A percentile compares a stretch with the other conserved stretches of the same genome.
phyloP scores from a whole-genome alignment of 1,284 basidiomycete species.

The Mycosarcoma maydis region DNA sequence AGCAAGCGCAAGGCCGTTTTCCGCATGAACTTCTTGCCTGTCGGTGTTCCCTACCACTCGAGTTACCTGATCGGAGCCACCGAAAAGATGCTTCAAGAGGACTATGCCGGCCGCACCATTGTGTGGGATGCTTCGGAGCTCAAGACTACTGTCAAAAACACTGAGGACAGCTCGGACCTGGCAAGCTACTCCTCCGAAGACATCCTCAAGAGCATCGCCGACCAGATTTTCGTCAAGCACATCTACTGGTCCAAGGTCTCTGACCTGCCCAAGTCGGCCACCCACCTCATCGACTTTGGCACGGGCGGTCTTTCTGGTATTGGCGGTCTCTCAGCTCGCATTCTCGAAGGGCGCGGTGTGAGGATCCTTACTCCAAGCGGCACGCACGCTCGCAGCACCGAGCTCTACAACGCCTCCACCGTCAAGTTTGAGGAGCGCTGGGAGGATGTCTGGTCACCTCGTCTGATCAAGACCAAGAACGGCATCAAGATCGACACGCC shows the following conservation, averaged over 20 bases:
- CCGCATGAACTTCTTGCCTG: slow-evolving; percentile 89
- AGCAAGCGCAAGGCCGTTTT: slow-evolving; percentile 95
- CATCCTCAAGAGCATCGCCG: slow-evolving; percentile 56
- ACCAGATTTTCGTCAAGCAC: slow-evolving; percentile 87
- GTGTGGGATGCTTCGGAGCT: slow-evolving; percentile 82
- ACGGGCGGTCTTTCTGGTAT: slow-evolving; percentile 93
- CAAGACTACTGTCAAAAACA: slow-evolving; percentile 86
- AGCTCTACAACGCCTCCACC: slow-evolving; percentile 73
- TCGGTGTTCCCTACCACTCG: slow-evolving; percentile 95
- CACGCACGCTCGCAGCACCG: slow-evolving; percentile 52
- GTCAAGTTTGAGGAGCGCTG: slow-evolving; percentile 87
- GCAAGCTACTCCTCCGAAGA: slow-evolving; percentile 40
- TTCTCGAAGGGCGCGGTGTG: slow-evolving; percentile 90
- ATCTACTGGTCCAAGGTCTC: slow-evolving; percentile 94
- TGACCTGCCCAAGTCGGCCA: slow-evolving; percentile 80
- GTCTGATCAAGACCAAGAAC: slow-evolving; percentile 79
- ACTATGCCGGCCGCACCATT: slow-evolving; percentile 70
- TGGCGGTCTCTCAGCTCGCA: slow-evolving; percentile 86
- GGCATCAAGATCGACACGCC: slow-evolving; percentile 79
- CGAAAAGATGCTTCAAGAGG: slow-evolving; percentile 78
- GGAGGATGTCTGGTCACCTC: slow-evolving; percentile 86
- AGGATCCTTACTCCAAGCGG: slow-evolving; percentile 71
- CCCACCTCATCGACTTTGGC: slow-evolving; percentile 92
- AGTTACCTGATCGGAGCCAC: slow-evolving; percentile 81
- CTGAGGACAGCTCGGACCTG: slow-evolving; percentile 71